phyloP scores from a whole-genome alignment of 2,329 filamentous ascomycete genomes.

The Aspergillus arachidicola region DNA sequence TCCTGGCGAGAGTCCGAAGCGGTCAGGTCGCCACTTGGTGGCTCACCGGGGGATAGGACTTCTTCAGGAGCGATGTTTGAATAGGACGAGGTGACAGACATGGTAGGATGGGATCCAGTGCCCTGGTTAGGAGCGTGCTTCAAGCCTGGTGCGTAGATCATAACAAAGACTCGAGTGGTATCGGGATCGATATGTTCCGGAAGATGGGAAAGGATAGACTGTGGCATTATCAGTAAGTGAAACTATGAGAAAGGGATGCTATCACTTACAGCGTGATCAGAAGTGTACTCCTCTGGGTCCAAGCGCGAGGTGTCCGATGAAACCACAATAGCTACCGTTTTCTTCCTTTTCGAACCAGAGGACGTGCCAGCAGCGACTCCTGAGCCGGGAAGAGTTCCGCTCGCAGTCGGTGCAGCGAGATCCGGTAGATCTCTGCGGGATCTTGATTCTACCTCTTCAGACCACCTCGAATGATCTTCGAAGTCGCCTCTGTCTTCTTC shows the following conservation, averaged over 20 bases:
- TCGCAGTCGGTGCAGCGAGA: conserved; percentile 28
- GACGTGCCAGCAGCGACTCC: conserved; percentile 36
- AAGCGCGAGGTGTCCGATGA: conserved; percentile 72
- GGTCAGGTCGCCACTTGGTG: conserved; percentile 58
- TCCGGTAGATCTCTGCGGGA: conserved; percentile 37
- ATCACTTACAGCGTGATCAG: conserved; percentile 77
- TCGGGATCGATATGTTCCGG: conserved; percentile 74
- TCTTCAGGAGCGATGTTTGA: conserved; percentile 80
- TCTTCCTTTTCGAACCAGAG: conserved; percentile 56
- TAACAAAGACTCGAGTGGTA: conserved; percentile 76
- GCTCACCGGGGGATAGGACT: conserved; percentile 45
- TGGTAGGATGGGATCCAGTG: conserved; percentile 56
- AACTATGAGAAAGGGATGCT: neutral
- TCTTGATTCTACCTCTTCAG: conserved; percentile 79
- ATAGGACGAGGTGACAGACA: conserved; percentile 77
- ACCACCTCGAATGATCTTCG: conserved; percentile 88
- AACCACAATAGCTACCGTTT: conserved; percentile 84
- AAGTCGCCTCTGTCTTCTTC: conserved; percentile 81
- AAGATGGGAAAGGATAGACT: conserved; percentile 89
- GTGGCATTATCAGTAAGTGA: conserved; percentile 14
- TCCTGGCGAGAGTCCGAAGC: conserved; percentile 26
- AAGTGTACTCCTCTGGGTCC: conserved; percentile 58
- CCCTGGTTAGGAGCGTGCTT: conserved; percentile 58
- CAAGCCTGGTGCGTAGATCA: conserved; percentile 83
- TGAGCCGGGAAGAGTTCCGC: conserved; percentile 35